Percentiles rank a stretch among this genome's conserved stretches.
These are phyloP conservation scores for Tylopilus vinaceipallidus DNA, from an alignment of 768 basidiomycete genomes.

Conservation along the genomic window DNA sequence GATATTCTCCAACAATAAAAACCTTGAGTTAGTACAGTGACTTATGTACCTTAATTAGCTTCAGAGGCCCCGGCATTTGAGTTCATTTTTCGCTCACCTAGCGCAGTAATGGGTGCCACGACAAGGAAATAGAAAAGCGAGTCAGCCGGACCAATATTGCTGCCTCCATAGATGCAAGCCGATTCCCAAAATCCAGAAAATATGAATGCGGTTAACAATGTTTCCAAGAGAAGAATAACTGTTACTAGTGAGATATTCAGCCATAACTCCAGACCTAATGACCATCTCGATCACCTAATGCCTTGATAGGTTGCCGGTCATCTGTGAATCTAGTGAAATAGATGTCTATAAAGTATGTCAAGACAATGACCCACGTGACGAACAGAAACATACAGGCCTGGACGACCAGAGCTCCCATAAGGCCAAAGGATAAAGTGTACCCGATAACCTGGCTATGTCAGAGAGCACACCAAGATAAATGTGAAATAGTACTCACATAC, in stretches of 20 bases:
- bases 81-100: slow-evolving; percentile 6
- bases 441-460: no score
- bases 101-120: slow-evolving; percentile 5
- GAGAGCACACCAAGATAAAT: no score
- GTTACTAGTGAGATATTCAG: slow-evolving; percentile 2
- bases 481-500: no score
- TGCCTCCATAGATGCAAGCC: no score
- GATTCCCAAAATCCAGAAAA: slow-evolving; percentile 12
- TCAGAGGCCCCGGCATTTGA: no score
- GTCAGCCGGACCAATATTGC: no score
- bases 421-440: slow-evolving; percentile 9
- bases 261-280: background rate
- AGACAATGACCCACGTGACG: no score
- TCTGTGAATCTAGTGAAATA: slow-evolving; percentile 20
- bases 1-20: no score
- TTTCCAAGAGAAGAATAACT: slow-evolving; percentile 10
- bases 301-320: slow-evolving; percentile 13
- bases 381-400: slow-evolving; percentile 6
- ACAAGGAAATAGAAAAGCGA: no score
- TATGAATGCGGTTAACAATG: slow-evolving; percentile 4
- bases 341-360: slow-evolving; percentile 9
- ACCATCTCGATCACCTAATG: background rate
- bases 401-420: slow-evolving; percentile 12
- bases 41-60: no score
- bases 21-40: no score